phyloP scores from a whole-genome alignment of 768 basidiomycete species.

The Pilatotrama ljubarskyi region DNA sequence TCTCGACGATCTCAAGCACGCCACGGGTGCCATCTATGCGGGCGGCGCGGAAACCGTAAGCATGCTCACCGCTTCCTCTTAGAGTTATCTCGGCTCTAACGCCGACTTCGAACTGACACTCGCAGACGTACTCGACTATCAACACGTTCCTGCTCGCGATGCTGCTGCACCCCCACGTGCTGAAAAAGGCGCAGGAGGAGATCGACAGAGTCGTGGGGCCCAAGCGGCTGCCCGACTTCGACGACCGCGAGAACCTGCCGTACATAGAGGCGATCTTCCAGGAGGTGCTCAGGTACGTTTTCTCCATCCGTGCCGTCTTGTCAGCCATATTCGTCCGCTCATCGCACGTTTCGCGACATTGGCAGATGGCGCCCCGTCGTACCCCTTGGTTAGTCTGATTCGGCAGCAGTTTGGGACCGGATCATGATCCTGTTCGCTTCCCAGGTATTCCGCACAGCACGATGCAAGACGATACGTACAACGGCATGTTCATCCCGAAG shows the following conservation, averaged over 20 bases:
- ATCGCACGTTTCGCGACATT: neutral
- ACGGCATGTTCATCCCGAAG: slow-evolving; percentile 28
- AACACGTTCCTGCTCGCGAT: slow-evolving; percentile 20
- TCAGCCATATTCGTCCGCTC: neutral
- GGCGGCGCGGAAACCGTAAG: slow-evolving; percentile 17
- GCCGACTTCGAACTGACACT: neutral
- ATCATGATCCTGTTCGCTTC: neutral
- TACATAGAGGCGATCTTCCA: slow-evolving; percentile 19
- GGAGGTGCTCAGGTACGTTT: slow-evolving; percentile 13
- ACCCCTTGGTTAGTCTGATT: neutral
- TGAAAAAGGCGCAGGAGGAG: slow-evolving; percentile 15
- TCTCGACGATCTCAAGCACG: slow-evolving; percentile 16
- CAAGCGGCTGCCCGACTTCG: slow-evolving; percentile 17
- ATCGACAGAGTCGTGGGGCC: slow-evolving; percentile 13
- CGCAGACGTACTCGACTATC: slow-evolving; percentile 20
- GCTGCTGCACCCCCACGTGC: slow-evolving; percentile 17
- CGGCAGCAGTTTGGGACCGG: neutral
- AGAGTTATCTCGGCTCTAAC: neutral
- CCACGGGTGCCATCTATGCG: slow-evolving; percentile 16
- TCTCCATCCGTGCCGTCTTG: neutral
- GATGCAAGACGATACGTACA: slow-evolving; percentile 28
- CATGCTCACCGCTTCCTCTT: neutral
- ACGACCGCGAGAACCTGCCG: slow-evolving; percentile 18
- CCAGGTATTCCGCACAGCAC: slow-evolving; percentile 26
- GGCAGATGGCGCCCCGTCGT: slow-evolving; percentile 5